Evolutionary conservation across 1,284 basidiomycete species (phyloP).

Genomic region (Exobasidium rhododendri): DNA sequence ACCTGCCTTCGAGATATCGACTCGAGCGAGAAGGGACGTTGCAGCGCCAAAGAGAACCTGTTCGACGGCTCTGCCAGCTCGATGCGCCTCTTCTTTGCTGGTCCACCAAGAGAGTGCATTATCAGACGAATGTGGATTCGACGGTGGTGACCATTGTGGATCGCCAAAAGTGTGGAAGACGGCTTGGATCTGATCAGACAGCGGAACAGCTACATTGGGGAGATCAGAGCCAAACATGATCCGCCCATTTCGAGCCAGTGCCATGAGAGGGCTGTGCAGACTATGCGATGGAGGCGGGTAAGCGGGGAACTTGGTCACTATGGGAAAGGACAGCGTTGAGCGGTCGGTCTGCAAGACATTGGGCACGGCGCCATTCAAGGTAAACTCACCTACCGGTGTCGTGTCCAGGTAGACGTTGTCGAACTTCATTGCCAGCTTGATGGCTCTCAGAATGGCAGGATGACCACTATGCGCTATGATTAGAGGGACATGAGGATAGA

Average conservation of each 20-base stretch:
- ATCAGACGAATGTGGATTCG: no score
- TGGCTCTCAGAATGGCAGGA: constrained; percentile 8
- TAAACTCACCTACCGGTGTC: constrained; percentile 7
- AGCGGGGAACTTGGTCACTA: constrained; percentile 2
- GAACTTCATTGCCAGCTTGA: constrained; percentile 9
- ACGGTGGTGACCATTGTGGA: not conserved
- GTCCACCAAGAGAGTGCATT: not conserved
- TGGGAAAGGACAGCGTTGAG: not conserved
- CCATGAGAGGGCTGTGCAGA: not conserved
- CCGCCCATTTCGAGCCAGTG: constrained; percentile 4
- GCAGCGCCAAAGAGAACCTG: constrained; percentile 7
- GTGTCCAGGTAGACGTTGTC: constrained; percentile 17
- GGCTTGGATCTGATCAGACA: constrained; percentile 4
- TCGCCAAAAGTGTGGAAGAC: constrained; percentile 9
- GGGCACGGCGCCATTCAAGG: not conserved
- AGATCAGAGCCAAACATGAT: constrained; percentile 15
- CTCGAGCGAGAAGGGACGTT: not conserved
- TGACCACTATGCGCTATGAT: constrained; percentile 14
- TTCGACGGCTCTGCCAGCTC: constrained; percentile 10
- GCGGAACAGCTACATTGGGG: constrained; percentile 5
- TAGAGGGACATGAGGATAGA: constrained; percentile 8
- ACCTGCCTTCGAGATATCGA: not conserved
- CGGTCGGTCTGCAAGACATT: not conserved
- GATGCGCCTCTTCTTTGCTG: not conserved
- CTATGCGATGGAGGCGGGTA: constrained; percentile 5